Conservation (phyloP, 2,329 filamentous ascomycete genomes). For the Stagonosporopsis cucurbitacearum region DNA sequence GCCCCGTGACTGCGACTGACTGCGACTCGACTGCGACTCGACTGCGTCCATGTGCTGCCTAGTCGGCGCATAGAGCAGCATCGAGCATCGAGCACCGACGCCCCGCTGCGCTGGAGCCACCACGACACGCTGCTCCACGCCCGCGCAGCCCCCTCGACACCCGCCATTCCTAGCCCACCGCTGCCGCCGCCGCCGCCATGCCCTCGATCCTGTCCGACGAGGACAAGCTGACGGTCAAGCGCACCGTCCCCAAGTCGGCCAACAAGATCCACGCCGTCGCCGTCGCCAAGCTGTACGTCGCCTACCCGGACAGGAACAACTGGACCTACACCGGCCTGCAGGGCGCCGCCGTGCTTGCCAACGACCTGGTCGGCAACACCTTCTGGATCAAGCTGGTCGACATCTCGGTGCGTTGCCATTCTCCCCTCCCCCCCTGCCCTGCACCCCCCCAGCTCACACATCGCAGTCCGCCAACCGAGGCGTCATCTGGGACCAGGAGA, state of each 20-base stretch:
- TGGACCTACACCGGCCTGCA: conserved; percentile 96
- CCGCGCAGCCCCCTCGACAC: conserved; percentile 4
- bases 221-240: conserved; percentile 96
- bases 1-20: conserved; percentile 19
- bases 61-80: conserved; percentile 17
- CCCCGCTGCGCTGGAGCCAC: conserved; percentile 40
- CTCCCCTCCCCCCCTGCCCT: not conserved
- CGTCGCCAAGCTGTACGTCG: conserved; percentile 91
- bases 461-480: conserved; percentile 39
- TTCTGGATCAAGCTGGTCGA: conserved; percentile 99
- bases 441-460: conserved; percentile 58
- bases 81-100: conserved; percentile 16
- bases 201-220: conserved; percentile 81
- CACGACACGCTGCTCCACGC: conserved; percentile 17
- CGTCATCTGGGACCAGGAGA: conserved; percentile 70
- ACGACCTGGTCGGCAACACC: conserved; percentile 92
- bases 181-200: conserved; percentile 47
- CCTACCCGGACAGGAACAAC: conserved; percentile 81
- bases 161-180: conserved; percentile 22
- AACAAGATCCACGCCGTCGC: conserved; percentile 99
- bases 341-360: conserved; percentile 87
- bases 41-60: conserved; percentile 41
- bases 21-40: conserved; percentile 22
- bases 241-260: conserved; percentile 86
- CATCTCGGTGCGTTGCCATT: conserved; percentile 86